Base-by-base conservation (phyloP, 768 basidiomycete genomes). In the Hemileccinum rubropunctum region DNA sequence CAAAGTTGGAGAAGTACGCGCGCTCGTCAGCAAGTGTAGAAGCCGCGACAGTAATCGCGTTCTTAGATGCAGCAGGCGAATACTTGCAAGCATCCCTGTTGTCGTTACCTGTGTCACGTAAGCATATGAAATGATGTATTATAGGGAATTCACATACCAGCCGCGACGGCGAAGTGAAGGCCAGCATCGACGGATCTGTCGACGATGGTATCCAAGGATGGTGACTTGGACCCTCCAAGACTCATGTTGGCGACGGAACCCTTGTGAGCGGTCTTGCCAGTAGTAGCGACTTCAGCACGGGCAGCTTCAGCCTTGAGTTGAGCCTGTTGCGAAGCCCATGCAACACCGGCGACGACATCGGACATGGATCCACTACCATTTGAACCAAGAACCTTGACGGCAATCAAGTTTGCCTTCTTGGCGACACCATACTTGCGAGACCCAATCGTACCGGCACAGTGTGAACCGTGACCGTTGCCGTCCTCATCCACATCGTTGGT, bases 241-340 rank as follows among this genome's bases (percentile, higher is more conserved):
- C 86, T 89, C 97, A 99, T 97, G 78, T 95, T 95, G 43, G 87
- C 91, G 46, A 95, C 93, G 15, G 92, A 93, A 20, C 97, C 97
- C 75, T 93, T 95, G 79, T 95, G 90, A 38, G 71, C 72, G 47
- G 86, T 88, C 73, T 80, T 84, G 47, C 91, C 88, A 17, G 90
- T 92, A 27, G 78, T 76, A 45, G 74, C 78, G 53, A 79, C 65
- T 66, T 95, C 91, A 11, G 78, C 77, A 8, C 71, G 73, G 15
- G 91, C 88, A 14, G 76, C 76, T n/a, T 60, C 63, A 0, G 79
- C 79, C 65, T 86, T 90, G 21, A 65, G 58, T 35, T 68, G 64
- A 6, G 89, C 81, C 15, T 69, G 48, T 14, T 62, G 53, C 3
- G 80, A 79, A 46, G 95, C 95, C 80, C 82, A 99, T 20, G 76